Base-by-base conservation (phyloP, 108 stramenopile genomes). In the Chaetoceros tenuissimus region DNA sequence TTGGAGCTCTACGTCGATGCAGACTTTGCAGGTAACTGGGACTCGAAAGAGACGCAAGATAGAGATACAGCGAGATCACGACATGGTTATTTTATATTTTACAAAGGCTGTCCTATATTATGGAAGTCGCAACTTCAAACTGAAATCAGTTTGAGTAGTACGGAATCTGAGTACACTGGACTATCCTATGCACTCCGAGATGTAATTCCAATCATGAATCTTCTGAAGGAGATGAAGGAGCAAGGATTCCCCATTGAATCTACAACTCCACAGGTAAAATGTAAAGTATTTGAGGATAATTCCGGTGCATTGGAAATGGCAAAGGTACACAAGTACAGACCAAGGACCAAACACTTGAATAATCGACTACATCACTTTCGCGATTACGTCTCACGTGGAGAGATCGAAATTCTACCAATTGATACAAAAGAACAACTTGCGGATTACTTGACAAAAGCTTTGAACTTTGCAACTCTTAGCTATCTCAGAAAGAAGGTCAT, bases 1-100 rank as follows among this genome's bases (percentile, higher is more conserved):
- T 64, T 81, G 1, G 80, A 81, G 53, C 52, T 59, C 21, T 72
- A 58, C 53, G 77, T 62, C 1, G 77, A 78, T 59, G 74, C 73
- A 17, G 73, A 75, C 46, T 78, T 74, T 51, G 60, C 55, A 24
- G 80, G 80, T 3, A 59, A 57, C 21, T 74, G 78, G 70, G 46
- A 59, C 30, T 47, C 24, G 13, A n/a, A 49, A 0, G 62, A 64
- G 26, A 46, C 62, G n/a, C n/a, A n/a, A n/a, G n/a, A n/a, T n/a
- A n/a, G n/a, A 7, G 31, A n/a, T 20, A 71, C 61, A 24, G 57
- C 61, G 0, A 70, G 55, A 43, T 73, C 51, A 29, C 63, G 45
- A 24, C 21, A 46, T 46, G 44, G 62, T 24, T 61, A 30, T 20
- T 46, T 63, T 49, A 59, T 68, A 17, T 46, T 44, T 30, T 72